Base-by-base conservation (phyloP, 2,329 filamentous ascomycete genomes). In the Sporothrix brunneoviolacea region DNA sequence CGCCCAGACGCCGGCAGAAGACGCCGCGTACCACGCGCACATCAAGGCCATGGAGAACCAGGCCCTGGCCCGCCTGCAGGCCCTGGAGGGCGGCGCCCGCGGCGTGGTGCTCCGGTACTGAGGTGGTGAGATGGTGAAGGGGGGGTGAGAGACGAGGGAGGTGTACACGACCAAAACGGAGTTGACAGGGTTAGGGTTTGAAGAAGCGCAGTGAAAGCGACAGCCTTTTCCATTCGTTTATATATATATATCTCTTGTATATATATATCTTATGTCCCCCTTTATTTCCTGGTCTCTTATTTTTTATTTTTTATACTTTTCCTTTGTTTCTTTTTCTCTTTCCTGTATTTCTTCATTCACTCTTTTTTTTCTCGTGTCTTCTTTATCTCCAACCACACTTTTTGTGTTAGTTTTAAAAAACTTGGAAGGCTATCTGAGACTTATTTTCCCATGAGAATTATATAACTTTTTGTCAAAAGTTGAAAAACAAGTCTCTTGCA, bases 11-110 rank as follows among this genome's bases (percentile, higher is more conserved):
- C n/a, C n/a, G n/a, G 24, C 24, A 28, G 24, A 28, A 57, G 50
- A 53, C n/a, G 56, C 50, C 1, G 59, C 59, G 47, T 60, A 63
- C 38, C 45, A 59, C 16, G 58, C 54, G 27, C 60, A 62, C 49
- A 62, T 64, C 30, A 51, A 48, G 32, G 57, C 58, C 28, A 57
- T 64, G 43, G 58, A 64, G 56, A 54, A 40, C 40, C n/a, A 57
- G 48, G 48, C 58, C 19, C 52, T 52, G 8, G 43, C 54, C 21
- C 53, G 45, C n/a, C 51, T 52, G 36, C 54, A 57, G 53, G 50
- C 40, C 12, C 28, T 63, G 32, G 59, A 60, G 57, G 46, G 33
- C 13, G 36, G 28, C 16, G 40, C 39, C 16, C 45, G 30, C 27
- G 55, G 54, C 33, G 55, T 58, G 32, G 55, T 58, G 28, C 51